A percentile compares a stretch with the other conserved stretches of the same genome.
Evolutionary conservation across 2,329 filamentous ascomycete species (phyloP).

Genomic region (Penicillium sp.): DNA sequence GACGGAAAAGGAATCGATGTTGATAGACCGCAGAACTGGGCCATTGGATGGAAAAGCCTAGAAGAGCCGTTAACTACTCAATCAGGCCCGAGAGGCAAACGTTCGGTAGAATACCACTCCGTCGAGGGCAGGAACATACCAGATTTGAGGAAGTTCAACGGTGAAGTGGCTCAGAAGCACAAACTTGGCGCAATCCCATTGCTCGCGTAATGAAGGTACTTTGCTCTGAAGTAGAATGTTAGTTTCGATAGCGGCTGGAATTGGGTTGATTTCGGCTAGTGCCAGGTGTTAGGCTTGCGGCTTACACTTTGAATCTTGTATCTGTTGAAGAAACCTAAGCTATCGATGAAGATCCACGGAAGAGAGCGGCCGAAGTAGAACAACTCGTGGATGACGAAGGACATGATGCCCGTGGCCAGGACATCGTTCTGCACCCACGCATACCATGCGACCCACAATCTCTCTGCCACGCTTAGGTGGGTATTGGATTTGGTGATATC

Average conservation of each 20-base stretch:
- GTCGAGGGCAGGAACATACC: constrained; percentile 46
- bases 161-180: constrained; percentile 96
- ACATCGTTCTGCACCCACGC: constrained; percentile 97
- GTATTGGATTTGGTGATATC: constrained; percentile 72
- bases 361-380: constrained; percentile 91
- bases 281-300: constrained; percentile 12
- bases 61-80: no score
- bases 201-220: constrained; percentile 69
- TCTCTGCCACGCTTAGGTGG: constrained; percentile 80
- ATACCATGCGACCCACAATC: constrained; percentile 95
- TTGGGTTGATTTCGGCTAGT: constrained; percentile 31
- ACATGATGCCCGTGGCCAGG: constrained; percentile 95
- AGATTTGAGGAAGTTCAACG: constrained; percentile 96
- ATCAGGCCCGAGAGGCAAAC: no score
- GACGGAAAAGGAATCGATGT: constrained; percentile 88
- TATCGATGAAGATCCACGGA: constrained; percentile 90
- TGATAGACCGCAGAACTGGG: constrained; percentile 83
- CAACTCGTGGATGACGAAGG: constrained; percentile 88
- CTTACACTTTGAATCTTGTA: constrained; percentile 90
- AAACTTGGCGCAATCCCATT: constrained; percentile 89
- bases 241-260: constrained; percentile 51
- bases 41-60: constrained; percentile 90
- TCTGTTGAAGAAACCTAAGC: constrained; percentile 79
- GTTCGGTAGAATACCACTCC: constrained; percentile 9
- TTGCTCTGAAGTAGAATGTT: no score